Percentiles rank a stretch among this genome's conserved stretches.
These are phyloP conservation scores for Hanseniaspora lachancei DNA, from an alignment of 805 yeast species.

Conservation along the genomic window DNA sequence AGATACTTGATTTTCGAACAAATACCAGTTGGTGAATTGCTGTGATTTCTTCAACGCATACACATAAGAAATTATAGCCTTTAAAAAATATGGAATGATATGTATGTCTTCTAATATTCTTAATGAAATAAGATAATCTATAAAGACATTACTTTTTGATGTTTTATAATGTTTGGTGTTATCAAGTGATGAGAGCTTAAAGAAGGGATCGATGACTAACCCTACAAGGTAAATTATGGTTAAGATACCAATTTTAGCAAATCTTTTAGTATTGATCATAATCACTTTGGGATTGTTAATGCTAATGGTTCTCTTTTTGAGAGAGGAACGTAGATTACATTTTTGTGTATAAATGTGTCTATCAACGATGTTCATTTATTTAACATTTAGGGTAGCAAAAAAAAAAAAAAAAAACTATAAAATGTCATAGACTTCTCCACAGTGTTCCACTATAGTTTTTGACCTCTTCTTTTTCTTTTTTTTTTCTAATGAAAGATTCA, in stretches of 20 bases:
- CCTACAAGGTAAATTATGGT: neutral
- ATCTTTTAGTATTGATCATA: neutral
- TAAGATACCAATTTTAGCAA: neutral
- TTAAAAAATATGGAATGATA: conserved; percentile 34
- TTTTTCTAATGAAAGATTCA: too few species aligned
- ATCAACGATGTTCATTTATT: too few species aligned
- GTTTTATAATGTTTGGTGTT: neutral
- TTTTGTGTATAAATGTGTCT: too few species aligned
- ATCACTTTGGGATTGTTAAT: neutral
- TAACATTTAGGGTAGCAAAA: too few species aligned
- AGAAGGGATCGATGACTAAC: neutral
- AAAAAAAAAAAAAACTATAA: too few species aligned
- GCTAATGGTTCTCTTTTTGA: too few species aligned
- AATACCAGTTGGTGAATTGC: conserved; percentile 52
- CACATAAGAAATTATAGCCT: conserved; percentile 32
- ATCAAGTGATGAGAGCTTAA: neutral
- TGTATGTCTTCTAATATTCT: conserved; percentile 40
- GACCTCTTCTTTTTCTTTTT: too few species aligned
- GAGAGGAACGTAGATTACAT: too few species aligned
- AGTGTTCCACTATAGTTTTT: too few species aligned
- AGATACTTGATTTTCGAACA: conserved; percentile 44
- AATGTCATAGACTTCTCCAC: too few species aligned
- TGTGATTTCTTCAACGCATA: conserved; percentile 19
- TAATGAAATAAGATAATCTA: neutral
- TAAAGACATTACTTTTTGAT: neutral